Base-by-base conservation (phyloP, 768 basidiomycete species). In the Sporobolomyces phaffii region DNA sequence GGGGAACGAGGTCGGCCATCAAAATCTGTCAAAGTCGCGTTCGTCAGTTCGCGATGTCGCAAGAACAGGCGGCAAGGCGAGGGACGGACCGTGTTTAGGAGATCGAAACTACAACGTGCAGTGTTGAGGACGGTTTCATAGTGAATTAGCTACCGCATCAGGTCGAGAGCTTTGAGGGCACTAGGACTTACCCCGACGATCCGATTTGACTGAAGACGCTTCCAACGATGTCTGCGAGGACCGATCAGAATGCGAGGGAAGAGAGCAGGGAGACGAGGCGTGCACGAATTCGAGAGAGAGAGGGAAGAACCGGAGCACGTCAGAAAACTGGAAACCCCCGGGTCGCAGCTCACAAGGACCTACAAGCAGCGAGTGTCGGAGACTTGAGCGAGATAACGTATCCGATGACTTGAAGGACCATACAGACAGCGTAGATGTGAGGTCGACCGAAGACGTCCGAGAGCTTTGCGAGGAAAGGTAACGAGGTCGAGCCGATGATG, bases 1-100 rank as follows among this genome's bases (percentile, higher is more conserved):
- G 71, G 7, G 76, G 74, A 26, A 75, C 76, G 34, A 78, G 73
- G 47, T 78, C 78, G 15, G 73, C 76, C 17, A 77, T 59, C 44
- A 77, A n/a, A n/a, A n/a, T n/a, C n/a, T n/a, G n/a, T n/a, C n/a
- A n/a, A n/a, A n/a, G n/a, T n/a, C n/a, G n/a, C n/a, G n/a, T n/a
- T n/a, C n/a, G n/a, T n/a, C n/a, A n/a, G n/a, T n/a, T n/a, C n/a
- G n/a, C n/a, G n/a, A n/a, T n/a, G n/a, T n/a, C n/a, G n/a, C n/a
- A n/a, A n/a, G n/a, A n/a, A n/a, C n/a, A n/a, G n/a, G n/a, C n/a
- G n/a, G n/a, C n/a, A n/a, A n/a, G n/a, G n/a, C n/a, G n/a, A n/a
- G n/a, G n/a, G n/a, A n/a, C n/a, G 41, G 69, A 77, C 72, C 22
- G 65, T 69, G 60, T 66, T 75, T 50, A 77, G 43, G 36, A 77